Percentiles rank a stretch among this genome's conserved stretches.
phyloP scores from a whole-genome alignment of 768 basidiomycete species.

The Tephrocybe rancida region DNA sequence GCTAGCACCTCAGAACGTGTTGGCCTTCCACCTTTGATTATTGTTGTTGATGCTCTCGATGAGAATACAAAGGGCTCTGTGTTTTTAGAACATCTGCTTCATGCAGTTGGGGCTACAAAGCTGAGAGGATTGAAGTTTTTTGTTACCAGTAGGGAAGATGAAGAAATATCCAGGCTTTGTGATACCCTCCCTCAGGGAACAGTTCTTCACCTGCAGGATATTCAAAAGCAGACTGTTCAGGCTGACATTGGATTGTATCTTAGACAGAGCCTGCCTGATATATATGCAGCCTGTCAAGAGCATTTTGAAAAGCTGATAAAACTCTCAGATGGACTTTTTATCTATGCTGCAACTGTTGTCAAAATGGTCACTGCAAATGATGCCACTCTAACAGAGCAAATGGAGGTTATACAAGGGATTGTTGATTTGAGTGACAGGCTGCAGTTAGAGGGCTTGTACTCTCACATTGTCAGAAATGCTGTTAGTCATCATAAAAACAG shows the following conservation, averaged over 20 bases:
- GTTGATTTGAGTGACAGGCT: too few relatives aligned
- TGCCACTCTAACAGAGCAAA: too few relatives aligned
- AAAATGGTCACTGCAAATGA: too few relatives aligned
- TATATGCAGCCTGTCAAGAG: background rate
- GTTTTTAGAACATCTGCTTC: background rate
- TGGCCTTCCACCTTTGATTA: too few relatives aligned
- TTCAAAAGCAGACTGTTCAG: too few relatives aligned
- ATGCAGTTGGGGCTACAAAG: background rate
- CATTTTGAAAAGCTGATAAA: too few relatives aligned
- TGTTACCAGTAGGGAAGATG: background rate
- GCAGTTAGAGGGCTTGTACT: too few relatives aligned
- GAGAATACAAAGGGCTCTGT: background rate
- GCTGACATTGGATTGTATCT: too few relatives aligned
- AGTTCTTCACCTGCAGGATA: too few relatives aligned
- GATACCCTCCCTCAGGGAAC: too few relatives aligned
- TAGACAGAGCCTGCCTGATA: background rate
- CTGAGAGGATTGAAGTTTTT: background rate
- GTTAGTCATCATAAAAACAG: background rate
- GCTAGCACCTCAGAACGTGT: too few relatives aligned
- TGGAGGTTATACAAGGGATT: background rate
- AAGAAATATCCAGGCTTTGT: background rate
- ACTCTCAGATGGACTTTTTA: background rate
- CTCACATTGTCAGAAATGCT: background rate
- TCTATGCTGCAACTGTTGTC: too few relatives aligned
- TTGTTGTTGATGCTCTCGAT: conserved; percentile 2